phyloP scores from a whole-genome alignment of 495 filamentous ascomycete species.

The Astrothelium subdiscretum region DNA sequence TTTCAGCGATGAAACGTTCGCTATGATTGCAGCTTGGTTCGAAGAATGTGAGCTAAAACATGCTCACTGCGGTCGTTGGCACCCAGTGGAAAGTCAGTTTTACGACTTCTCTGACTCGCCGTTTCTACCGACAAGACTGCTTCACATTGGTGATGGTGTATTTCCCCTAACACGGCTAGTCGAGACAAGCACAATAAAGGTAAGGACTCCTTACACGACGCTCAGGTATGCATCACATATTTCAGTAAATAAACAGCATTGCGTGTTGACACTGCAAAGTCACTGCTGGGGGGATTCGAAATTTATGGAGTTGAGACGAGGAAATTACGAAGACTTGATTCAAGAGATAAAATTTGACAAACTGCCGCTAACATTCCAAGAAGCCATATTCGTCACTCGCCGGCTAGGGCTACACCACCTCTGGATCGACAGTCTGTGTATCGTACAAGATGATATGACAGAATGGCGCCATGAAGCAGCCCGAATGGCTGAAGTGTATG shows the following conservation, averaged over 20 bases:
- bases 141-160: neutral
- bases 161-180: neutral
- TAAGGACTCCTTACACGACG: neutral
- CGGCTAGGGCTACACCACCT: neutral
- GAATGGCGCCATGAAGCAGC: slow-evolving; percentile 5
- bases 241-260: neutral
- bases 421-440: slow-evolving; percentile 8
- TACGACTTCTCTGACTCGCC: neutral
- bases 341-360: neutral
- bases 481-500: slow-evolving; percentile 4
- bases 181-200: neutral
- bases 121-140: neutral
- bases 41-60: neutral
- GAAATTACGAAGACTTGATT: neutral
- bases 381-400: neutral
- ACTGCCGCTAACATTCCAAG: slow-evolving; percentile 1
- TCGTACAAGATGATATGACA: slow-evolving; percentile 3
- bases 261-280: neutral
- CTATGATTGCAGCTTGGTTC: neutral
- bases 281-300: neutral
- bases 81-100: neutral
- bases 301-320: neutral
- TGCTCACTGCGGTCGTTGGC: neutral
- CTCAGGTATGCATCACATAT: neutral
- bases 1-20: neutral